Base-by-base conservation (phyloP, 176 grass and related monocot species). In the Oryza meyeriana region DNA sequence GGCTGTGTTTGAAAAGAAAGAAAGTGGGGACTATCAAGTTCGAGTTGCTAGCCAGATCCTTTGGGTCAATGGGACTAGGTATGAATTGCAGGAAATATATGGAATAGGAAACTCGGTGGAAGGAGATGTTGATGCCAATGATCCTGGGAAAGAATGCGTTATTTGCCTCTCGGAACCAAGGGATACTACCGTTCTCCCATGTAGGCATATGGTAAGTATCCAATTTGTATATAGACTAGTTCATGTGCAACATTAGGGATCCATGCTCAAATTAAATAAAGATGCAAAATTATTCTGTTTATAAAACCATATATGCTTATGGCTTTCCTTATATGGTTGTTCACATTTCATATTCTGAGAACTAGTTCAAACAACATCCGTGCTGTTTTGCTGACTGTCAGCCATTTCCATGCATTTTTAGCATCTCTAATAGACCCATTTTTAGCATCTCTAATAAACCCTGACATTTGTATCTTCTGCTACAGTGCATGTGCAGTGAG, bases 51-150 rank as follows among this genome's bases (percentile, higher is more conserved):
- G 94, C 74, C 95, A 98, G 84, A 95, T 95, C 79, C 87, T 98
- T 64, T 98, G 95, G 92, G 92, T 98, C 26, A 95, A 88, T 84
- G 86, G 80, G 58, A 91, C 82, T 69, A 92, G 90, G 61, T 98
- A 98, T 69, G 90, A 98, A 36, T 81, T 98, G 79, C 92, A 98
- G 72, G 95, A 98, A 88, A 98, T 98, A 70, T 98, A 98, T 80
- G 95, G 95, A 42, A 98, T 98, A 81, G 95, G 92, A 32, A 98
- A 98, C 63, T 95, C 95, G 2, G 83, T 95, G 84, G 95, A 93
- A 80, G 82, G 87, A 70, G 92, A 95, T 42, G 80, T 48, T 88
- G 95, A 98, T 76, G 87, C 64, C 33, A 98, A 95, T 88, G 95
- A 95, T 87, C 87, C 92, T 39, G 95, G 95, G 72, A 98, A 95